Evolutionary conservation across 805 yeast genomes (phyloP).

Genomic region (Pichia exigua): DNA sequence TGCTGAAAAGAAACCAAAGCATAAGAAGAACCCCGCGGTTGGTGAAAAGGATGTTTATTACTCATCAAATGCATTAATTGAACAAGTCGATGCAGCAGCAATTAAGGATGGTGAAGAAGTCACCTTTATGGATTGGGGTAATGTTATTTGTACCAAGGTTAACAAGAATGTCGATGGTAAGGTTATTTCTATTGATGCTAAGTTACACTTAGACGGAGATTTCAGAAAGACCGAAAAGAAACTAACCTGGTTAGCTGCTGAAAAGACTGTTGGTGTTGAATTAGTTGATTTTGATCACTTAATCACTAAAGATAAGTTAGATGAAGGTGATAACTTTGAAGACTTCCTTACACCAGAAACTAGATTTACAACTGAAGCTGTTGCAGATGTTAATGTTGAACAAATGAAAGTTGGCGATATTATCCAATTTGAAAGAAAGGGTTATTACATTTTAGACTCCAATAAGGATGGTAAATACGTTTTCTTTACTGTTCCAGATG

Average conservation of each 20-base stretch:
- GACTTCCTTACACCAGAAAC: slow-evolving; percentile 85
- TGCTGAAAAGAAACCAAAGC: slow-evolving; percentile 77
- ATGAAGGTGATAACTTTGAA: slow-evolving; percentile 89
- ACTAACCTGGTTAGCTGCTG: slow-evolving; percentile 88
- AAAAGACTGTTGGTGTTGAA: slow-evolving; percentile 63
- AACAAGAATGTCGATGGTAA: slow-evolving; percentile 46
- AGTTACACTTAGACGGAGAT: slow-evolving; percentile 87
- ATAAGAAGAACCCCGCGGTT: slow-evolving; percentile 88
- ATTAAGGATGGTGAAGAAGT: slow-evolving; percentile 79
- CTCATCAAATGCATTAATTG: slow-evolving; percentile 59
- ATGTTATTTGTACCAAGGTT: slow-evolving; percentile 69
- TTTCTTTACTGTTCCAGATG: slow-evolving; percentile 93
- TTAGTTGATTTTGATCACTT: slow-evolving; percentile 90
- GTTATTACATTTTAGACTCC: slow-evolving; percentile 80
- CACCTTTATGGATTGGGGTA: slow-evolving; percentile 99
- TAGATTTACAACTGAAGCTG: slow-evolving; percentile 69
- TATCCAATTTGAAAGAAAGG: slow-evolving; percentile 95
- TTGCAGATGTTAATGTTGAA: slow-evolving; percentile 74
- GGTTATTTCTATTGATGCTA: slow-evolving; percentile 62
- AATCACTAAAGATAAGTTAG: slow-evolving; percentile 90
- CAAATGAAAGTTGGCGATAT: slow-evolving; percentile 77
- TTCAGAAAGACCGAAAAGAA: slow-evolving; percentile 94
- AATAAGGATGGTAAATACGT: slow-evolving; percentile 55
- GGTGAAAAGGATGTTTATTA: slow-evolving; percentile 76
- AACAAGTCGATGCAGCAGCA: slow-evolving; percentile 73